These are phyloP conservation scores for Podaxis rugospora DNA, from an alignment of 768 basidiomycete species.

Conservation along the genomic window DNA sequence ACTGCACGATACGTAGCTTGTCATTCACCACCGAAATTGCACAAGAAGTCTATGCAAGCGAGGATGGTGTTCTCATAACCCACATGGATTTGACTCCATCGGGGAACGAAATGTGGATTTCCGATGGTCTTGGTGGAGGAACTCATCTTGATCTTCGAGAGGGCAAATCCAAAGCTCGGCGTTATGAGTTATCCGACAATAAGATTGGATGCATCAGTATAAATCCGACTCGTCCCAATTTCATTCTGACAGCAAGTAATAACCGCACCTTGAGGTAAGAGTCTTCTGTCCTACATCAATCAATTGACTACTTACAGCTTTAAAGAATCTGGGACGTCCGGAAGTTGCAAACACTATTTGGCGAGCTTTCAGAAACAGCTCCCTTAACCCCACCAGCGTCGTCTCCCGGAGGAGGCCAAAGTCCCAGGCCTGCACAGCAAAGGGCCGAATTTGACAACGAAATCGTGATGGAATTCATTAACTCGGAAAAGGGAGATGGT, in stretches of 20 bases:
- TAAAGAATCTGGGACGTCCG: slow-evolving; percentile 77
- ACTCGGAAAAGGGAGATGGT: slow-evolving; percentile 49
- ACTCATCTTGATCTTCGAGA: slow-evolving; percentile 77
- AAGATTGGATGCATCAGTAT: slow-evolving; percentile 81
- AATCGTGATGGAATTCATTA: slow-evolving; percentile 42
- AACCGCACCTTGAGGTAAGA: slow-evolving; percentile 64
- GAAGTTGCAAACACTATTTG: slow-evolving; percentile 47
- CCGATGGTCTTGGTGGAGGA: slow-evolving; percentile 65
- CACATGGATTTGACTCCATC: slow-evolving; percentile 63
- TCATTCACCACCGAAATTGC: slow-evolving; percentile 74
- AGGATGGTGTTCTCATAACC: slow-evolving; percentile 54
- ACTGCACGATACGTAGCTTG: slow-evolving; percentile 69
- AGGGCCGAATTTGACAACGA: slow-evolving; percentile 34
- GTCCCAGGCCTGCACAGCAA: background rate
- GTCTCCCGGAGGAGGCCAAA: slow-evolving; percentile 16
- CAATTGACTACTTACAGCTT: background rate
- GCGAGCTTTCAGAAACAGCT: slow-evolving; percentile 25
- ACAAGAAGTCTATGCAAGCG: slow-evolving; percentile 60
- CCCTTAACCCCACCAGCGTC: slow-evolving; percentile 24
- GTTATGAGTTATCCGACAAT: slow-evolving; percentile 62
- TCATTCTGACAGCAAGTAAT: slow-evolving; percentile 75
- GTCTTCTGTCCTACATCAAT: background rate
- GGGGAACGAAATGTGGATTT: slow-evolving; percentile 83
- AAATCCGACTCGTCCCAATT: slow-evolving; percentile 64
- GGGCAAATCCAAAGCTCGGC: slow-evolving; percentile 44